These are phyloP conservation scores for Ascochyta fabae DNA, from an alignment of 2,329 filamentous ascomycete species.

Conservation along the genomic window DNA sequence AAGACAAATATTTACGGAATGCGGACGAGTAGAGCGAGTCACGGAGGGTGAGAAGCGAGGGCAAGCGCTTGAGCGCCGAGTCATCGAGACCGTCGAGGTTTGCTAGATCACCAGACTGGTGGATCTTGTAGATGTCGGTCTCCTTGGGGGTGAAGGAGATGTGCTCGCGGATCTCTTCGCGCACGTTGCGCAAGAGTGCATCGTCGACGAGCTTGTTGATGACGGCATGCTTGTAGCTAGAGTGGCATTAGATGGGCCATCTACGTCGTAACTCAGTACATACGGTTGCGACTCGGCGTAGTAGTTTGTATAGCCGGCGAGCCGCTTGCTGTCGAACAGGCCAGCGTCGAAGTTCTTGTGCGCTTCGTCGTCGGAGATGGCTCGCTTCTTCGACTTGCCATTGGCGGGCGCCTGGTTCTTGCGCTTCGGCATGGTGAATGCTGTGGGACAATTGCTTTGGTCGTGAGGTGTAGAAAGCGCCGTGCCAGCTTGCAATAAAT, in stretches of 20 bases:
- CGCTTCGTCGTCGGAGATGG: slow-evolving; percentile 50
- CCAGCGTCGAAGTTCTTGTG: slow-evolving; percentile 49
- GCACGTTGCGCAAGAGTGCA: slow-evolving; percentile 81
- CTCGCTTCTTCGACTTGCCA: slow-evolving; percentile 52
- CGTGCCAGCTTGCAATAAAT: slow-evolving; percentile 5
- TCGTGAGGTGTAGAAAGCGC: not conserved
- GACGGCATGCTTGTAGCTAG: slow-evolving; percentile 87
- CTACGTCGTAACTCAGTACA: slow-evolving; percentile 14
- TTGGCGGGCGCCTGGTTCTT: slow-evolving; percentile 50
- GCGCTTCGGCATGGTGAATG: slow-evolving; percentile 46
- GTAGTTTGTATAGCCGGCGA: slow-evolving; percentile 43
- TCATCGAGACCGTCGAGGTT: slow-evolving; percentile 95
- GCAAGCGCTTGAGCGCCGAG: slow-evolving; percentile 81
- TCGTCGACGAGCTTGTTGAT: slow-evolving; percentile 83
- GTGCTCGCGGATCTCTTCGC: slow-evolving; percentile 85
- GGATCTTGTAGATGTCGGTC: slow-evolving; percentile 99
- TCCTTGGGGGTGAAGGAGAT: slow-evolving; percentile 98
- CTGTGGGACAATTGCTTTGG: not conserved
- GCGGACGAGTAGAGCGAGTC: slow-evolving; percentile 90
- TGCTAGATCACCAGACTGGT: slow-evolving; percentile 95
- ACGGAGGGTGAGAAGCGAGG: slow-evolving; percentile 88
- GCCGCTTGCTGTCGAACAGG: slow-evolving; percentile 47
- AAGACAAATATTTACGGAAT: slow-evolving; percentile 87
- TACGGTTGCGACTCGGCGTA: slow-evolving; percentile 51
- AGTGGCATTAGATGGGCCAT: slow-evolving; percentile 9